Percentiles rank a stretch among this genome's conserved stretches.
Evolutionary conservation across 2,329 filamentous ascomycete genomes (phyloP).

Genomic region (Ascochyta rabiei): DNA sequence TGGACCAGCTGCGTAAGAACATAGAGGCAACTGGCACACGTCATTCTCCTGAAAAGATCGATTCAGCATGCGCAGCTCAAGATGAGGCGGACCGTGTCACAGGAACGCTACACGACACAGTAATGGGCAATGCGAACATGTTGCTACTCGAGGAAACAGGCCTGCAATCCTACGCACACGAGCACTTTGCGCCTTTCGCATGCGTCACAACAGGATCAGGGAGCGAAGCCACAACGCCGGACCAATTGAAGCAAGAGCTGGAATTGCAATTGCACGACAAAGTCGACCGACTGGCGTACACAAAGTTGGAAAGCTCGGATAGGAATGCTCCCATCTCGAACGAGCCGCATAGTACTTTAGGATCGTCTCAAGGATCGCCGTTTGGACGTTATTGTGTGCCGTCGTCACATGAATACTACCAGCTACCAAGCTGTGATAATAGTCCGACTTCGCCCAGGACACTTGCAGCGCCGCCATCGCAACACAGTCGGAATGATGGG

Average conservation of each 20-base stretch:
- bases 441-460: constrained; percentile 24
- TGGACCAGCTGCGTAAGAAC: constrained; percentile 29
- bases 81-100: constrained; percentile 21
- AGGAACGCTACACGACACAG: constrained; percentile 40
- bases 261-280: constrained; percentile 19
- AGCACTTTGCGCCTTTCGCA: constrained; percentile 42
- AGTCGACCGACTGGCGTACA: constrained; percentile 12
- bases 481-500: background rate
- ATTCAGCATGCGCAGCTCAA: constrained; percentile 1
- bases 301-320: constrained; percentile 5
- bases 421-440: constrained; percentile 32
- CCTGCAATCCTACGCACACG: constrained; percentile 46
- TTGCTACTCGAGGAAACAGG: constrained; percentile 55
- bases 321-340: constrained; percentile 14
- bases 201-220: constrained; percentile 33
- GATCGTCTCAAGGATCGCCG: constrained; percentile 26
- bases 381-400: constrained; percentile 26
- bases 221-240: constrained; percentile 2
- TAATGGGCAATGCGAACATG: constrained; percentile 58
- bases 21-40: constrained; percentile 16
- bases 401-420: constrained; percentile 21
- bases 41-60: constrained; percentile 14
- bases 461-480: constrained; percentile 9
- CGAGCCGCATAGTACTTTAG: constrained; percentile 17
- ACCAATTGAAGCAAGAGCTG: constrained; percentile 18